These are phyloP conservation scores for Nothophoma quercina DNA, from an alignment of 2,329 filamentous ascomycete species.

Conservation along the genomic window DNA sequence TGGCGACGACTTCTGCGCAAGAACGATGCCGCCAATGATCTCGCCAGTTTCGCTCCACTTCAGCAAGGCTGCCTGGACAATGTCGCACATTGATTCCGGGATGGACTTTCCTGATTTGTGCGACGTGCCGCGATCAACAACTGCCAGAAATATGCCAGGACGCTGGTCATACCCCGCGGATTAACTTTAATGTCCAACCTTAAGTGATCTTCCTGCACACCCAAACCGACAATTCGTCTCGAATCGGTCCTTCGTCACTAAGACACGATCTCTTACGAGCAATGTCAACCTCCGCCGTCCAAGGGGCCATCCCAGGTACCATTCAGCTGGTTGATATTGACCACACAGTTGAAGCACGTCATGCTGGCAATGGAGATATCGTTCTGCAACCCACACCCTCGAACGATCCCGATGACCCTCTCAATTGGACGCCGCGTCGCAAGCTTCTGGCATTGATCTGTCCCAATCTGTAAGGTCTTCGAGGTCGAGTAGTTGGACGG, in stretches of 20 bases:
- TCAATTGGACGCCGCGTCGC: constrained; percentile 44
- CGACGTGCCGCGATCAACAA: constrained; percentile 7
- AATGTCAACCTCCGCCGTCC: constrained; percentile 24
- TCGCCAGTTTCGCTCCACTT: background rate
- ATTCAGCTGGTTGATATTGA: constrained; percentile 54
- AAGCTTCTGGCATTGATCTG: constrained; percentile 38
- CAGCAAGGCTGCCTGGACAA: background rate
- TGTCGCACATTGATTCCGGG: background rate
- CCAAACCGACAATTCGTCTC: background rate
- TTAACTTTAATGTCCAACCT: background rate
- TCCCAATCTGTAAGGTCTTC: constrained; percentile 28
- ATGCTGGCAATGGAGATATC: constrained; percentile 50
- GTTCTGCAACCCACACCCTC: constrained; percentile 52
- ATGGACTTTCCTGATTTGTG: constrained; percentile 8
- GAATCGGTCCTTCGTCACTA: constrained; percentile 2
- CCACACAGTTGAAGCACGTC: constrained; percentile 46
- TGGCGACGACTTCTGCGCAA: background rate
- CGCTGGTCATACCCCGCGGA: constrained; percentile 7
- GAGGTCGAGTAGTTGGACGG: background rate
- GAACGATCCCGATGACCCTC: constrained; percentile 44
- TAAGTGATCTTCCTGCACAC: constrained; percentile 7
- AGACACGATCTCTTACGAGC: background rate
- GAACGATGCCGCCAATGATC: background rate
- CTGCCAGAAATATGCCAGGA: background rate
- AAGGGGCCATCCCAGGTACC: constrained; percentile 52